Conservation (phyloP, 1,284 basidiomycete species). For the Ceratobasidium theobromae region DNA sequence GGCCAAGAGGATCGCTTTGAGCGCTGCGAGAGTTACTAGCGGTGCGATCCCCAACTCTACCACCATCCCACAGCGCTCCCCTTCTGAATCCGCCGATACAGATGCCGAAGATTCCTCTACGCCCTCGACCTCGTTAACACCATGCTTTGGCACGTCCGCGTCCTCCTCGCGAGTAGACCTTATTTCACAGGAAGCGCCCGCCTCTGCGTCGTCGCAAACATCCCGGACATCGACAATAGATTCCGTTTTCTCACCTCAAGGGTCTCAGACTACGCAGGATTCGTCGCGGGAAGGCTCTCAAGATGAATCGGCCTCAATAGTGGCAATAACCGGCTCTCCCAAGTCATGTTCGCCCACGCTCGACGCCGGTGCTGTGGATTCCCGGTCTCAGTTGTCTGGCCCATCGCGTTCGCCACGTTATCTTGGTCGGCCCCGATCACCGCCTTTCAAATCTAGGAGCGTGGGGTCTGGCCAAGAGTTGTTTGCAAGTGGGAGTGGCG, state of each 20-base stretch:
- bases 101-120: not conserved
- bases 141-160: too few relatives aligned
- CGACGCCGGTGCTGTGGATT: too few relatives aligned
- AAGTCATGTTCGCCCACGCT: too few relatives aligned
- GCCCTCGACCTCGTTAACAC: not conserved
- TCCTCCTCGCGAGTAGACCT: too few relatives aligned
- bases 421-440: not conserved
- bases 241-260: slow-evolving; percentile 21
- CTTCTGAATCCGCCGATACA: too few relatives aligned
- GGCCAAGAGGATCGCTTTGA: not conserved
- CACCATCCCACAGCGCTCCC: too few relatives aligned
- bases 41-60: too few relatives aligned
- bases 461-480: not conserved
- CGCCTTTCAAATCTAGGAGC: not conserved
- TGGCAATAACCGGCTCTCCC: too few relatives aligned
- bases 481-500: not conserved
- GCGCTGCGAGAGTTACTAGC: too few relatives aligned
- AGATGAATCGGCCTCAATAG: not conserved
- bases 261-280: not conserved
- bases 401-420: too few relatives aligned
- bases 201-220: not conserved
- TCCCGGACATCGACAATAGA: slow-evolving; percentile 20
- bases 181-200: not conserved
- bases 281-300: not conserved
- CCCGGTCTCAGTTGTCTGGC: too few relatives aligned